phyloP scores from a whole-genome alignment of 1,284 basidiomycete species.

The Sporisorium scitamineum region DNA sequence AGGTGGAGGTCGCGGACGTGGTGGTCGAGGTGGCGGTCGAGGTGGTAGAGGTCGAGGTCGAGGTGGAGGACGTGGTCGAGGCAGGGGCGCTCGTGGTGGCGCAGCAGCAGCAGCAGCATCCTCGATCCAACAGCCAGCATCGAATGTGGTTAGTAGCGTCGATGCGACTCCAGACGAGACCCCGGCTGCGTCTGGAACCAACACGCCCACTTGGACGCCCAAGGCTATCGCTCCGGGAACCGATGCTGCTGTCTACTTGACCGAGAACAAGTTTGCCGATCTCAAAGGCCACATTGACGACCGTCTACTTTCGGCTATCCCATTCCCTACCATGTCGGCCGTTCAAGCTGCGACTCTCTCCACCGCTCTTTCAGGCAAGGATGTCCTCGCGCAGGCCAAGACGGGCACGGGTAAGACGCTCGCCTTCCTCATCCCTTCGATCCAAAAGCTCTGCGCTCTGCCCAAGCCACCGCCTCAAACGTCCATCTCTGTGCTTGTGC shows the following conservation, averaged over 20 bases:
- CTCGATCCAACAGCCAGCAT: slow-evolving; percentile 2
- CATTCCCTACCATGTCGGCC: slow-evolving; percentile 70
- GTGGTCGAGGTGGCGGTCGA: slow-evolving; percentile 17
- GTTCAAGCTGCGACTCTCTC: slow-evolving; percentile 72
- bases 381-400: slow-evolving; percentile 81
- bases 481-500: slow-evolving; percentile 69
- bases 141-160: slow-evolving; percentile 71
- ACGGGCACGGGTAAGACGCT: slow-evolving; percentile 94
- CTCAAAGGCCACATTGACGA: slow-evolving; percentile 48
- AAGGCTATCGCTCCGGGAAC: slow-evolving; percentile 29
- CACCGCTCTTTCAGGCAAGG: slow-evolving; percentile 70
- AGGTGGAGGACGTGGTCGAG: slow-evolving; percentile 22
- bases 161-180: slow-evolving; percentile 48
- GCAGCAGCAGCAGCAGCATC: slow-evolving; percentile 49
- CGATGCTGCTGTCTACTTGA: slow-evolving; percentile 42
- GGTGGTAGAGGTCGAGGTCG: slow-evolving; percentile 23
- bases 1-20: slow-evolving; percentile 19
- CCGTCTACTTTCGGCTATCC: slow-evolving; percentile 63
- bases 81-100: slow-evolving; percentile 26
- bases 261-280: slow-evolving; percentile 43
- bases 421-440: slow-evolving; percentile 87
- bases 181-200: slow-evolving; percentile 25
- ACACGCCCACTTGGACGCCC: slow-evolving; percentile 27
- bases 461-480: slow-evolving; percentile 45
- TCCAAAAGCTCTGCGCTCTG: slow-evolving; percentile 73